A percentile compares a stretch with the other conserved stretches of the same genome.
phyloP scores from a whole-genome alignment of 2,329 filamentous ascomycete species.

The Colletotrichum liaoningense region DNA sequence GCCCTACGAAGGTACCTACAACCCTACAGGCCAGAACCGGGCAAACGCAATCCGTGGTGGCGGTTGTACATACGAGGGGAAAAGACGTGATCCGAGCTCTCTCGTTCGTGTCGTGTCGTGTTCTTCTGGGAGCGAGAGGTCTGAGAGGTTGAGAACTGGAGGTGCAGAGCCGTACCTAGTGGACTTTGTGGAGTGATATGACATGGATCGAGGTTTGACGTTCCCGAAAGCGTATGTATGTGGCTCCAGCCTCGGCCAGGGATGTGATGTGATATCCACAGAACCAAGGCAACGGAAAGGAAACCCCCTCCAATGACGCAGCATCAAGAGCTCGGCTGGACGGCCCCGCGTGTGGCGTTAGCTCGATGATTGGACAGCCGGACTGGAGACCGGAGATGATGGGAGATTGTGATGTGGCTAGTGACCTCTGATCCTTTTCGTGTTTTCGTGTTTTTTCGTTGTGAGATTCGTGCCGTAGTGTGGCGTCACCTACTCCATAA shows the following conservation, averaged over 20 bases:
- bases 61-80: slow-evolving; percentile 18
- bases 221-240: slow-evolving; percentile 6
- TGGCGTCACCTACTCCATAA: slow-evolving; percentile 37
- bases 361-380: neutral
- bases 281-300: slow-evolving; percentile 31
- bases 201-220: slow-evolving; percentile 20
- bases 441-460: neutral
- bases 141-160: neutral
- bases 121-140: neutral
- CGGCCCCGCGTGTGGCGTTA: slow-evolving; percentile 31
- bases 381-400: neutral
- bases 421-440: neutral
- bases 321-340: slow-evolving; percentile 2
- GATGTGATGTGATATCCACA: neutral
- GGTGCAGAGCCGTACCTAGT: neutral
- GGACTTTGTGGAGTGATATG: neutral
- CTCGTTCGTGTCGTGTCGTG: neutral
- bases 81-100: slow-evolving; percentile 23
- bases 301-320: slow-evolving; percentile 34
- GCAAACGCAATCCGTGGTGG: slow-evolving; percentile 24
- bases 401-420: slow-evolving; percentile 5
- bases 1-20: neutral
- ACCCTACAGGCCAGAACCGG: neutral
- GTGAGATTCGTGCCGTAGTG: slow-evolving; percentile 3
- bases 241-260: neutral